Evolutionary conservation across 2,329 filamentous ascomycete genomes (phyloP), one percentile per base, ranked within the genome.

Genomic region (Aspergillus phoenicis): DNA sequence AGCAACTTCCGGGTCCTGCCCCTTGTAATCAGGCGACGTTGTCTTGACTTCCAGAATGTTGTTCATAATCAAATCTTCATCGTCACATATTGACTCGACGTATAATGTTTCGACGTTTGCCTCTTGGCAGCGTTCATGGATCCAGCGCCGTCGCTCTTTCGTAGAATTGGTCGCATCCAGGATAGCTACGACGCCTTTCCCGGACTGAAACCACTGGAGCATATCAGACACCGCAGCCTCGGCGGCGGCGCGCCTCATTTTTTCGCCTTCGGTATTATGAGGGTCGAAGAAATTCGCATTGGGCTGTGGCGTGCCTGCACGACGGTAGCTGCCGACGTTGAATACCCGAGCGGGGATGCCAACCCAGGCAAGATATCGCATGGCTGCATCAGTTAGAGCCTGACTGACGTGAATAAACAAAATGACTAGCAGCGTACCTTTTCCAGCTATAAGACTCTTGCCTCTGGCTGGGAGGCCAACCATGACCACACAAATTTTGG

Each of bases 41-140:
- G 93, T 94, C 84, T 99, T 99, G 72, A 99, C 95, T 74, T 97
- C 93, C 66, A 93, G 87, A 67, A 99, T 97, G 77, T 99, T 99
- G 82, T 89, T 91, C 93, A 97, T 97, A 80, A 99, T 97, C 67
- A 98, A 82, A 48, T 94, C 90, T 75, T 98, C 93, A 68, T 97
- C 89, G 73, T 99, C 94, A 76, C 95, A 99, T 75, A 95, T 96
- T 69, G 91, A 96, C 82, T 99, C 95, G 52, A 99, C 95, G 69
- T 96, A 99, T 52, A 99, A 82, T 8, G 96, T 93, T 74, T 97
- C 93, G 62, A 98, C 89, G 58, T 88, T 88, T 66, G 94, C 88
- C 11, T 84, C 83, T 7, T 84, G 82, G 75, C 93, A 95, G 52
- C 85, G 84, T 63, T 97, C 89, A 68, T 91, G 84, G 71, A 99